phyloP scores from a whole-genome alignment of 164 flowering plant genomes.

The Nelumbo lutea region DNA sequence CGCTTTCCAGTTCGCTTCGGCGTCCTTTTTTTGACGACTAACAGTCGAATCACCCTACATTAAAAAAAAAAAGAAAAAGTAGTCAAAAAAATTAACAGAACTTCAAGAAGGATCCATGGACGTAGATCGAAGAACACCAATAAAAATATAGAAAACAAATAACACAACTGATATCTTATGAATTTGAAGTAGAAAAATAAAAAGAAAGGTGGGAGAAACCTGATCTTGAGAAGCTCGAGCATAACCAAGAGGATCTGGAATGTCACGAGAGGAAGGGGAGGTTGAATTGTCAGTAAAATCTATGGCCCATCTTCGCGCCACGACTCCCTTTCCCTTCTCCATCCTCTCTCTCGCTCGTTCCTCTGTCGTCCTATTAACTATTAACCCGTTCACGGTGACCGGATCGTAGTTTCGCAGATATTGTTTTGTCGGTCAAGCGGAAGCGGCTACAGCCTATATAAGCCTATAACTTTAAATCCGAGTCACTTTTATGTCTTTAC shows the following conservation, averaged over 20 bases:
- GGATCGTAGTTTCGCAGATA: no score
- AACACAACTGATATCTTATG: neutral
- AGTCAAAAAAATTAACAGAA: neutral
- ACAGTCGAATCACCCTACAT: constrained; percentile 67
- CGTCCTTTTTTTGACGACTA: constrained; percentile 81
- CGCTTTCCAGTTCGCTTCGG: constrained; percentile 86
- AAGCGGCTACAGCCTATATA: no score
- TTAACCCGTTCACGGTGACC: no score
- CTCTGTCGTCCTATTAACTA: neutral
- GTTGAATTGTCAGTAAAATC: constrained; percentile 68
- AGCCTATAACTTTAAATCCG: no score
- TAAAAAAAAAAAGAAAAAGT: neutral
- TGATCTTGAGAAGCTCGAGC: constrained; percentile 74
- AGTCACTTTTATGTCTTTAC: no score
- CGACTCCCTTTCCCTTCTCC: constrained; percentile 83
- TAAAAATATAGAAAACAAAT: neutral
- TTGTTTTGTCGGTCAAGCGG: no score
- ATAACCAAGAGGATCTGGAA: constrained; percentile 87
- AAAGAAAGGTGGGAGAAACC: constrained; percentile 33
- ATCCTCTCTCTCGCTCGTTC: constrained; percentile 18
- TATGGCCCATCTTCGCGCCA: constrained; percentile 77
- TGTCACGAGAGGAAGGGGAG: constrained; percentile 54
- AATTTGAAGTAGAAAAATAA: neutral
- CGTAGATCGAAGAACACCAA: neutral
- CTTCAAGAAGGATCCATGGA: neutral